Conservation (phyloP, 78 protist genomes). For the Dictyostelium capitatum region DNA sequence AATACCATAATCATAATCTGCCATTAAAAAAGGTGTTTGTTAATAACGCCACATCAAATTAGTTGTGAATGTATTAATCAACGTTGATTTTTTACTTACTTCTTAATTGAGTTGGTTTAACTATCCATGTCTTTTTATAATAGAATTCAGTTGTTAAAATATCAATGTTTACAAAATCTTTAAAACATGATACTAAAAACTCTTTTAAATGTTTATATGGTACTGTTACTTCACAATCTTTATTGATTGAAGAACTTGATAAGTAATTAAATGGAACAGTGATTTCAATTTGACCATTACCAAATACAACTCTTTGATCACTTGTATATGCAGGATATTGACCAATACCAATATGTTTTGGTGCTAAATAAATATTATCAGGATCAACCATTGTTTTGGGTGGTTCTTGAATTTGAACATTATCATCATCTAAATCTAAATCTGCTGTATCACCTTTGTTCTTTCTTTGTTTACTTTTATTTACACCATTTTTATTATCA, state of each 20-base stretch:
- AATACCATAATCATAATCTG: constrained; percentile 49
- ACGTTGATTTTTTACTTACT: constrained; percentile 10
- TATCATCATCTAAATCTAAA: not conserved
- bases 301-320: not conserved
- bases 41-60: too few relatives aligned
- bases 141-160: constrained; percentile 23
- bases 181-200: not conserved
- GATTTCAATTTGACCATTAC: constrained; percentile 9
- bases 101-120: not conserved
- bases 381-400: not conserved
- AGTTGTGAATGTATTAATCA: too few relatives aligned
- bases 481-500: not conserved
- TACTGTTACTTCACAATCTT: not conserved
- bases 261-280: constrained; percentile 6
- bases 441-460: not conserved
- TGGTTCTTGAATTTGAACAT: not conserved
- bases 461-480: not conserved
- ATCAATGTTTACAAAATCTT: not conserved
- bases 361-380: not conserved
- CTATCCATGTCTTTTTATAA: constrained; percentile 37
- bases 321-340: not conserved
- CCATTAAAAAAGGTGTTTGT: too few relatives aligned
- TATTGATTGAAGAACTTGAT: not conserved
- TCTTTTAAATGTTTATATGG: constrained; percentile 11
- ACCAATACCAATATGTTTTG: constrained; percentile 2